These are phyloP conservation scores for Tricholoma flavovirens DNA, from an alignment of 768 basidiomycete species.

Conservation along the genomic window DNA sequence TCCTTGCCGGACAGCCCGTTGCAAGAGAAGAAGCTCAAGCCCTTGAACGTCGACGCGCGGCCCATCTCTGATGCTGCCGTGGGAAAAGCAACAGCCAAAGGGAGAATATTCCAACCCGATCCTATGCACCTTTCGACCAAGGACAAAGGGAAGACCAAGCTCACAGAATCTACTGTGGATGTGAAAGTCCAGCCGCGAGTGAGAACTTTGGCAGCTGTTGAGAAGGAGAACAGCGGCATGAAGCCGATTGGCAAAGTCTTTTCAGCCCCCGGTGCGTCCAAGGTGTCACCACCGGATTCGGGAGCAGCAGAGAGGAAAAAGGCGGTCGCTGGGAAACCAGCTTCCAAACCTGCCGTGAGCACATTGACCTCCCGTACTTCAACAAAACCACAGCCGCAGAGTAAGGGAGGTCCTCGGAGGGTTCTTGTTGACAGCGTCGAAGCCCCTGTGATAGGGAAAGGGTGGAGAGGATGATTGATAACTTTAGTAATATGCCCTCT, in stretches of 20 bases:
- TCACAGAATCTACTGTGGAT: conserved; percentile 26
- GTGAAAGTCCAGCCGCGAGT: conserved; percentile 27
- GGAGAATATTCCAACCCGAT: conserved; percentile 25
- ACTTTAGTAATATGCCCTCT: not conserved
- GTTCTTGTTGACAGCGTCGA: conserved; percentile 65
- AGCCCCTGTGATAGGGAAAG: conserved; percentile 44
- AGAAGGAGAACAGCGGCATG: conserved; percentile 33
- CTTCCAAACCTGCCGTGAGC: conserved; percentile 12
- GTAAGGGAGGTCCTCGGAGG: conserved; percentile 50
- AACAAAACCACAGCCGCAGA: conserved; percentile 27
- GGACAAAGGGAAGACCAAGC: conserved; percentile 36
- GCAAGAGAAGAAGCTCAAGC: conserved; percentile 41
- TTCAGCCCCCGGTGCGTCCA: conserved; percentile 13
- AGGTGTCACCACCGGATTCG: conserved; percentile 16
- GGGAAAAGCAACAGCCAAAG: conserved; percentile 14
- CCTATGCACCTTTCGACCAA: conserved; percentile 28
- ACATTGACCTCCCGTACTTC: conserved; percentile 17
- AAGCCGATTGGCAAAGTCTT: conserved; percentile 11
- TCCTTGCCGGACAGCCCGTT: conserved; percentile 47
- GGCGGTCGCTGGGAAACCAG: conserved; percentile 8
- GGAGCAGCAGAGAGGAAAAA: conserved; percentile 14
- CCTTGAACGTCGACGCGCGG: conserved; percentile 22
- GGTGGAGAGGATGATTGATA: conserved; percentile 43
- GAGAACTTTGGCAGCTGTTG: conserved; percentile 16
- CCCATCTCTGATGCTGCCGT: conserved; percentile 2